A percentile compares a stretch with the other conserved stretches of the same genome.
These are phyloP conservation scores for Vanderwaltozyma polyspora DNA, from an alignment of 805 yeast genomes.

Conservation along the genomic window DNA sequence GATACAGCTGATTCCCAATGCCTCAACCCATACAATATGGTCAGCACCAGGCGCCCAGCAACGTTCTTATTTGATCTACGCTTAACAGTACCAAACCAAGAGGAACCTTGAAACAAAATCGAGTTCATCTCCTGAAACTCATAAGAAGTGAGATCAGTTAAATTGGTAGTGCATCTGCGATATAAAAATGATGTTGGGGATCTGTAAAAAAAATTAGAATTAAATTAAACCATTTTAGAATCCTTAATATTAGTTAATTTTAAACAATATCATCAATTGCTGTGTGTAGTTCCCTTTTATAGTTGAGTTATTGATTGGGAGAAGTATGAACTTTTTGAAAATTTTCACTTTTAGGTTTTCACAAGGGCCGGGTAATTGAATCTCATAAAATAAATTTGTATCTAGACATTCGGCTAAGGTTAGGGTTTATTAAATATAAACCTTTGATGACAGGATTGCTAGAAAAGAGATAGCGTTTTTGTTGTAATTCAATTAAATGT, in stretches of 20 bases:
- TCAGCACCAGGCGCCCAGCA: slow-evolving; percentile 35
- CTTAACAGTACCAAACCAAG: slow-evolving; percentile 12
- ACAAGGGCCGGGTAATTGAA: too few species aligned
- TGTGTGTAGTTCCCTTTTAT: too few species aligned
- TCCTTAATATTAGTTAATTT: not conserved
- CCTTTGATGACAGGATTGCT: too few species aligned
- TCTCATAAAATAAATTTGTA: too few species aligned
- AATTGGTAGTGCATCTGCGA: slow-evolving; percentile 13
- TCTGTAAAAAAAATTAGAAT: slow-evolving; percentile 3
- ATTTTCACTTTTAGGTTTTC: too few species aligned
- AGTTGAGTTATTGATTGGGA: too few species aligned
- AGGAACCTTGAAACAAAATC: slow-evolving; percentile 6
- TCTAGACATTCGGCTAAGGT: too few species aligned
- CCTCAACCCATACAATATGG: slow-evolving; percentile 18
- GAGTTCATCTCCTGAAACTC: slow-evolving; percentile 8
- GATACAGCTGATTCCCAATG: slow-evolving; percentile 34
- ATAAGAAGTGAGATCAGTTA: slow-evolving; percentile 6
- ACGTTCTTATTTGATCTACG: slow-evolving; percentile 28
- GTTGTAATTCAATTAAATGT: too few species aligned
- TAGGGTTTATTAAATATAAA: too few species aligned
- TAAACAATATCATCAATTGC: not conserved
- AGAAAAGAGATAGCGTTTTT: too few species aligned
- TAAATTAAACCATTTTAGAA: not conserved
- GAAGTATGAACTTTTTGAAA: too few species aligned
- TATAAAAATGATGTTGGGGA: slow-evolving; percentile 21